Conservation (phyloP, 2,329 filamentous ascomycete species). For the Microdochium bolleyi region DNA sequence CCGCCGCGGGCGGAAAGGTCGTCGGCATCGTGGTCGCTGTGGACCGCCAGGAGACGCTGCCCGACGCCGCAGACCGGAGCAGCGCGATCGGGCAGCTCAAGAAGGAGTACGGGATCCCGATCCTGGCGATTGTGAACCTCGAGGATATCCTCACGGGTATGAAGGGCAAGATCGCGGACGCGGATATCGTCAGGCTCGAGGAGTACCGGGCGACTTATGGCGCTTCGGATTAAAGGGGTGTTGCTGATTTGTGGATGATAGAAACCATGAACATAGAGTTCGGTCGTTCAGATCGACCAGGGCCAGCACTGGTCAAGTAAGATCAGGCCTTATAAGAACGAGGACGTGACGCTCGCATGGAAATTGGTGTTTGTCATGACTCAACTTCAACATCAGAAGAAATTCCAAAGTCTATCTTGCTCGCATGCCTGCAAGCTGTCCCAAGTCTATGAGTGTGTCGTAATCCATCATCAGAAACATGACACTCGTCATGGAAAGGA, state of each 20-base stretch:
- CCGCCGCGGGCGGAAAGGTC: slow-evolving; percentile 73
- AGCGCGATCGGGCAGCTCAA: slow-evolving; percentile 83
- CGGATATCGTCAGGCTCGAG: slow-evolving; percentile 60
- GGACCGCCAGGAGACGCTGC: slow-evolving; percentile 79
- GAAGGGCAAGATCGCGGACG: slow-evolving; percentile 50
- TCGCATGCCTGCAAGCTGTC: neutral
- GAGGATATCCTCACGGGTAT: slow-evolving; percentile 73
- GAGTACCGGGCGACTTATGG: slow-evolving; percentile 64
- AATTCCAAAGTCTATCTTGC: neutral
- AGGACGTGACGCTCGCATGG: too few relatives aligned
- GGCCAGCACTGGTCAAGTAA: too few relatives aligned
- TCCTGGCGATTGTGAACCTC: slow-evolving; percentile 75
- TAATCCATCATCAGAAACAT: too few relatives aligned
- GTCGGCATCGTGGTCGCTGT: slow-evolving; percentile 84
- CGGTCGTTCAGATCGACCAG: too few relatives aligned
- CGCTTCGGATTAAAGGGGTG: slow-evolving; percentile 40
- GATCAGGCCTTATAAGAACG: too few relatives aligned
- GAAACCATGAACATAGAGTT: too few relatives aligned
- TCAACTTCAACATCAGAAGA: neutral
- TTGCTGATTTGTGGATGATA: neutral
- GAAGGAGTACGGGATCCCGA: slow-evolving; percentile 76
- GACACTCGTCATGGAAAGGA: too few relatives aligned
- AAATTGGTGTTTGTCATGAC: too few relatives aligned
- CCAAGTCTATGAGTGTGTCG: neutral
- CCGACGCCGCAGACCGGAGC: slow-evolving; percentile 52